Evolutionary conservation across 2,329 filamentous ascomycete species (phyloP).

Genomic region (Dactylella cylindrospora): DNA sequence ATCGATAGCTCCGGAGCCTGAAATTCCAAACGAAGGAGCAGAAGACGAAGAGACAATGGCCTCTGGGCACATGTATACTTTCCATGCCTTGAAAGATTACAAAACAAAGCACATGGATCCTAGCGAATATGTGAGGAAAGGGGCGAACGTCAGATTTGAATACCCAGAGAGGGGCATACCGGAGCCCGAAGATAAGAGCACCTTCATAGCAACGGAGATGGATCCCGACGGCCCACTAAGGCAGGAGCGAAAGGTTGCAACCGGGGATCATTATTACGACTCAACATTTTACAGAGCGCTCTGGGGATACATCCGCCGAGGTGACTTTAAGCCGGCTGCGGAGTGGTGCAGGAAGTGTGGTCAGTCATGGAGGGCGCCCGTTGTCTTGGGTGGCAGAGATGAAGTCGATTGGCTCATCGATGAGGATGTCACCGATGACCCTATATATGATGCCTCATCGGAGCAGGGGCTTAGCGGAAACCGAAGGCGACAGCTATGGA

Average conservation of each 20-base stretch:
- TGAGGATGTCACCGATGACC: conserved; percentile 57
- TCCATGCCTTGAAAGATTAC: conserved; percentile 82
- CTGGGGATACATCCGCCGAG: conserved; percentile 86
- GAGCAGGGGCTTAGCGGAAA: conserved; percentile 52
- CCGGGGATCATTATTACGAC: conserved; percentile 85
- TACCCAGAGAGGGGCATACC: conserved; percentile 39
- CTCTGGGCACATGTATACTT: conserved; percentile 89
- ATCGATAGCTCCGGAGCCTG: conserved; percentile 67
- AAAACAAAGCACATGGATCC: conserved; percentile 64
- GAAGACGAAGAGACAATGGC: conserved; percentile 79
- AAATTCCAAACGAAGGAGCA: conserved; percentile 72
- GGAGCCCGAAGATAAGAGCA: conserved; percentile 62
- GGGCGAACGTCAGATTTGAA: conserved; percentile 24
- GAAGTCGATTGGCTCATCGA: conserved; percentile 57
- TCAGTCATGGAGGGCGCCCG: conserved; percentile 78
- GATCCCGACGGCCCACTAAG: conserved; percentile 87
- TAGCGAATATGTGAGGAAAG: conserved; percentile 18
- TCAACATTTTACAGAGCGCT: conserved; percentile 89
- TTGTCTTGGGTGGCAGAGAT: conserved; percentile 75
- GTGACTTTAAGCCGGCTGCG: conserved; percentile 72
- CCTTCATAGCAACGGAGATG: conserved; percentile 76
- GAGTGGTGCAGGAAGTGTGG: conserved; percentile 85
- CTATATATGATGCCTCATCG: conserved; percentile 47
- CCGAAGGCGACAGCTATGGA: conserved; percentile 62
- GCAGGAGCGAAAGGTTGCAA: conserved; percentile 73